A percentile compares a stretch with the other conserved stretches of the same genome.
Conservation (phyloP, 176 grass and related monocot species). For the Sorghum bicolor region Sorghum_bicolor_NCBIv3 NC_012874.2:15797001-15797500, state of each 20-base stretch:
- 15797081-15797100: constrained; percentile 74
- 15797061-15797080: constrained; percentile 60
- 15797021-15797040: neutral
- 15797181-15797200: neutral
- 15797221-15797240: constrained; percentile 48
- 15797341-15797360: constrained; percentile 81
- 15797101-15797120: constrained; percentile 72
- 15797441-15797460: neutral
- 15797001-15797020: neutral
- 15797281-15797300: neutral
- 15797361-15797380: constrained; percentile 54
- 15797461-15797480: neutral
- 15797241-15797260: constrained; percentile 72
- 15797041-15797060: neutral
- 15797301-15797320: neutral
- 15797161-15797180: neutral
- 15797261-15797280: neutral
- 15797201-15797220: constrained; percentile 69
- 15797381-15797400: constrained; percentile 51
- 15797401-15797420: constrained; percentile 69
- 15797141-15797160: neutral
- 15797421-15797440: neutral
- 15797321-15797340: constrained; percentile 51
- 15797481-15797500: neutral
- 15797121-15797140: constrained; percentile 14